phyloP scores from a whole-genome alignment of 2,329 filamentous ascomycete genomes.

The Westerdykella ornata region DNA sequence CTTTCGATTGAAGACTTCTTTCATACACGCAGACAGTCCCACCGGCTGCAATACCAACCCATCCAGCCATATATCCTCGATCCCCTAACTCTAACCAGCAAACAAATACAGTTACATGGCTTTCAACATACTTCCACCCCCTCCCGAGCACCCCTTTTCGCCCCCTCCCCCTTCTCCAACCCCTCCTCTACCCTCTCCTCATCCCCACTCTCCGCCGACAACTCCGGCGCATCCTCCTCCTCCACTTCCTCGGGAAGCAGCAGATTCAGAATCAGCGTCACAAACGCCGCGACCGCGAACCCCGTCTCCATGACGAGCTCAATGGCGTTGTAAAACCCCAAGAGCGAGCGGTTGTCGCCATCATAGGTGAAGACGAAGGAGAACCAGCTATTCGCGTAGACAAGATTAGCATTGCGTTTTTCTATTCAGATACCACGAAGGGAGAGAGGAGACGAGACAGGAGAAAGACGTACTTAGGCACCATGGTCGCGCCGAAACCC shows the following conservation, averaged over 20 bases:
- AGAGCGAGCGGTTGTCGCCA: conserved; percentile 59
- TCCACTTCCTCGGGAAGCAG: conserved; percentile 68
- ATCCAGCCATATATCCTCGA: too few species aligned
- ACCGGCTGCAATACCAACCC: too few species aligned
- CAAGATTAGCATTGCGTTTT: conserved; percentile 4
- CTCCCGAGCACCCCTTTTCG: conserved; percentile 6
- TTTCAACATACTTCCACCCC: neutral
- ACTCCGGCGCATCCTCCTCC: conserved; percentile 43
- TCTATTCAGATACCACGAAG: neutral
- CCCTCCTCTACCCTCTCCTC: conserved; percentile 16
- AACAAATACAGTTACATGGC: neutral
- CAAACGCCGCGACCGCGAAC: conserved; percentile 64
- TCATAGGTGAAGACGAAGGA: conserved; percentile 64
- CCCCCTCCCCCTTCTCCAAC: conserved; percentile 12
- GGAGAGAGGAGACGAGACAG: neutral
- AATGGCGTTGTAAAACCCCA: conserved; percentile 66
- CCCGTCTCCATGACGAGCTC: conserved; percentile 50
- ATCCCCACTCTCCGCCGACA: conserved; percentile 38
- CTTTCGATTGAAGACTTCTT: too few species aligned
- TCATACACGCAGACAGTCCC: too few species aligned
- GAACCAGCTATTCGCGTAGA: conserved; percentile 55
- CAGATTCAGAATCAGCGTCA: conserved; percentile 68
- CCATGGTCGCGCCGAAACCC: conserved; percentile 54
- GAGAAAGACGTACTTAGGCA: conserved; percentile 34
- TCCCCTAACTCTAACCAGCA: too few species aligned